Percentiles rank a stretch among this genome's conserved stretches.
Conservation (phyloP, 129 eudicot species). For the Dittrichia graveolens region DNA sequence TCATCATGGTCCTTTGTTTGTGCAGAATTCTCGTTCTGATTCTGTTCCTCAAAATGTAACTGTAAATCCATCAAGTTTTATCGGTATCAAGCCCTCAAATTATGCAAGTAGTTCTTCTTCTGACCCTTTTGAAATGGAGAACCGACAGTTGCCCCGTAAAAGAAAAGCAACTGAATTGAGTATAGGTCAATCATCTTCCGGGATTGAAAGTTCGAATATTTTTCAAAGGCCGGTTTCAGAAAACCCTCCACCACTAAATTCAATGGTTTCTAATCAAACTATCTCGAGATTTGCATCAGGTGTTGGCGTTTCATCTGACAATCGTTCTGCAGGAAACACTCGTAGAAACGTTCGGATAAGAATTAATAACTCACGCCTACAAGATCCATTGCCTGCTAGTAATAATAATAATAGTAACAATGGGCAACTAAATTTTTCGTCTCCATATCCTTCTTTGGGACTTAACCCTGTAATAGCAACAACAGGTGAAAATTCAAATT, state of each 20-base stretch:
- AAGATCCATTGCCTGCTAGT: constrained; percentile 37
- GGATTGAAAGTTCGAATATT: constrained; percentile 46
- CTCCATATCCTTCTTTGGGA: constrained; percentile 49
- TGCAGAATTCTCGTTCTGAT: too few species aligned
- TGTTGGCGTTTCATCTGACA: constrained; percentile 45
- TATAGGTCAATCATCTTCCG: constrained; percentile 77
- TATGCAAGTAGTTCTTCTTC: constrained; percentile 48
- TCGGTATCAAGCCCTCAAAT: constrained; percentile 34
- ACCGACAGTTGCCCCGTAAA: constrained; percentile 61
- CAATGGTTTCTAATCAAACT: constrained; percentile 32
- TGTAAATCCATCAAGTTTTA: constrained; percentile 43
- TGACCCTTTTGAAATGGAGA: constrained; percentile 48
- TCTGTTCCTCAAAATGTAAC: constrained; percentile 46
- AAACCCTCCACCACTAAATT: constrained; percentile 18
- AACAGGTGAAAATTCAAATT: constrained; percentile 27
- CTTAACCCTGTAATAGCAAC: constrained; percentile 40
- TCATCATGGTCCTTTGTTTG: not conserved
- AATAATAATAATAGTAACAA: constrained; percentile 19
- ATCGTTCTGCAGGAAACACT: constrained; percentile 46
- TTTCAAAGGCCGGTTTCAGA: constrained; percentile 40
- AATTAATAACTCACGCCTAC: constrained; percentile 53
- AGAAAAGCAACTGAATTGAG: constrained; percentile 68
- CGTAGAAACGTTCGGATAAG: constrained; percentile 70
- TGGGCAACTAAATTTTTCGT: constrained; percentile 32
- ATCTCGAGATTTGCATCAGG: constrained; percentile 60